Percentiles rank a stretch among this genome's conserved stretches.
Conservation (phyloP, 2,329 filamentous ascomycete genomes). For the Scleromitrula shiraiana region DNA sequence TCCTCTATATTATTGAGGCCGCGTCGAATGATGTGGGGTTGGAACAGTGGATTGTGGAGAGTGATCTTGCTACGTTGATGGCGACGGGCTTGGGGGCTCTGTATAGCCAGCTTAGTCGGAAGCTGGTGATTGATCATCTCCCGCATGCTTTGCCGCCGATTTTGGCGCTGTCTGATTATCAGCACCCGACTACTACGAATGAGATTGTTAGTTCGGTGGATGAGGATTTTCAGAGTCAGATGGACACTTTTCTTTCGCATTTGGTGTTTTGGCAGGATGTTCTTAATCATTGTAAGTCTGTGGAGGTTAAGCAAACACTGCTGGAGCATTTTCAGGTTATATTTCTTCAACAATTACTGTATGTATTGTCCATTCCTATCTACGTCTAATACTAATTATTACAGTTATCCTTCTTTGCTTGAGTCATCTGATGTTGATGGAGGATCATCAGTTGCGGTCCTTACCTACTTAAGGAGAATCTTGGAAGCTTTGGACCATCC, state of each 20-base stretch:
- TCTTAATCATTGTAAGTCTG: constrained; percentile 85
- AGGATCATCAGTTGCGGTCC: constrained; percentile 89
- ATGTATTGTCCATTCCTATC: constrained; percentile 29
- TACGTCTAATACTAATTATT: constrained; percentile 14
- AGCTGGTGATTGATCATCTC: constrained; percentile 74
- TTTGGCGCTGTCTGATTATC: constrained; percentile 81
- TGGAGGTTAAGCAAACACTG: constrained; percentile 85
- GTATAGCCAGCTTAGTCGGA: constrained; percentile 60
- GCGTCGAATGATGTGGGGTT: constrained; percentile 73
- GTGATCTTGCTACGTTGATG: constrained; percentile 94
- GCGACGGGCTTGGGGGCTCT: constrained; percentile 83
- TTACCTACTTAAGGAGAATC: constrained; percentile 87
- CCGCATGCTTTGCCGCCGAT: constrained; percentile 71
- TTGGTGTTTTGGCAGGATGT: constrained; percentile 98
- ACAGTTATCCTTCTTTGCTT: constrained; percentile 83
- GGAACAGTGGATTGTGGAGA: constrained; percentile 96
- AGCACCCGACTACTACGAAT: constrained; percentile 60
- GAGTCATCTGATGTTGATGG: constrained; percentile 97
- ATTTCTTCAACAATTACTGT: constrained; percentile 91
- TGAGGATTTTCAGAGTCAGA: constrained; percentile 70
- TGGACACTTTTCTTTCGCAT: constrained; percentile 91
- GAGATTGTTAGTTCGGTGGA: constrained; percentile 69
- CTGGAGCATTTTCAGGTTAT: constrained; percentile 96
- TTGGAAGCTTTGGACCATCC: constrained; percentile 87
- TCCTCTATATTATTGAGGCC: constrained; percentile 93